A percentile compares a stretch with the other conserved stretches of the same genome.
These are phyloP conservation scores for Lipomyces oligophaga DNA, from an alignment of 805 yeast genomes.

Conservation along the genomic window DNA sequence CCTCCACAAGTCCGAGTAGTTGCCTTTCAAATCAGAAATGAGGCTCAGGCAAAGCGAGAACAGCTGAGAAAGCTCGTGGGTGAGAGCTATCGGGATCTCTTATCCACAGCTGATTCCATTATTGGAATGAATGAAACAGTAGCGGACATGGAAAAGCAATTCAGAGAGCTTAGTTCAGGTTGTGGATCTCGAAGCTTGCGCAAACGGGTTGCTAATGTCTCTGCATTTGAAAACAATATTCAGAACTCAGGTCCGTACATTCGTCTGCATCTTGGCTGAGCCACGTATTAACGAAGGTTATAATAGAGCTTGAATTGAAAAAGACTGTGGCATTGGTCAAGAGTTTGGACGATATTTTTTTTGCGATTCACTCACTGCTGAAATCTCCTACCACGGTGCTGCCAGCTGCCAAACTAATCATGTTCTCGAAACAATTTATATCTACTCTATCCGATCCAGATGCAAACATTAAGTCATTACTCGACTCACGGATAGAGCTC, in stretches of 20 bases:
- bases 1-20: slow-evolving; percentile 27
- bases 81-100: slow-evolving; percentile 25
- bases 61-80: slow-evolving; percentile 26
- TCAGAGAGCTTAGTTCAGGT: slow-evolving; percentile 9
- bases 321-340: slow-evolving; percentile 7
- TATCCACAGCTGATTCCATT: slow-evolving; percentile 24
- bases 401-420: slow-evolving; percentile 8
- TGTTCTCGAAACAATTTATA: slow-evolving; percentile 4
- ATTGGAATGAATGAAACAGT: slow-evolving; percentile 20
- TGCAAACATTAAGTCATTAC: neutral
- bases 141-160: slow-evolving; percentile 13
- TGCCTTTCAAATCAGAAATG: slow-evolving; percentile 18
- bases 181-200: slow-evolving; percentile 13
- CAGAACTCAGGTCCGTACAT: slow-evolving; percentile 6
- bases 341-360: slow-evolving; percentile 10
- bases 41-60: slow-evolving; percentile 23
- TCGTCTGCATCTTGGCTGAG: neutral
- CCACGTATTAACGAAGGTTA: neutral
- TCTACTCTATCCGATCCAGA: neutral
- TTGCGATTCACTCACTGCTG: slow-evolving; percentile 15
- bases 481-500: neutral
- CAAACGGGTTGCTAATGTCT: slow-evolving; percentile 5
- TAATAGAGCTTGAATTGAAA: slow-evolving; percentile 7
- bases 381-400: slow-evolving; percentile 8
- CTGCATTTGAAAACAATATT: neutral